Base-by-base conservation (phyloP, 2,329 filamentous ascomycete species). In the Paraphaeosphaeria minitans region DNA sequence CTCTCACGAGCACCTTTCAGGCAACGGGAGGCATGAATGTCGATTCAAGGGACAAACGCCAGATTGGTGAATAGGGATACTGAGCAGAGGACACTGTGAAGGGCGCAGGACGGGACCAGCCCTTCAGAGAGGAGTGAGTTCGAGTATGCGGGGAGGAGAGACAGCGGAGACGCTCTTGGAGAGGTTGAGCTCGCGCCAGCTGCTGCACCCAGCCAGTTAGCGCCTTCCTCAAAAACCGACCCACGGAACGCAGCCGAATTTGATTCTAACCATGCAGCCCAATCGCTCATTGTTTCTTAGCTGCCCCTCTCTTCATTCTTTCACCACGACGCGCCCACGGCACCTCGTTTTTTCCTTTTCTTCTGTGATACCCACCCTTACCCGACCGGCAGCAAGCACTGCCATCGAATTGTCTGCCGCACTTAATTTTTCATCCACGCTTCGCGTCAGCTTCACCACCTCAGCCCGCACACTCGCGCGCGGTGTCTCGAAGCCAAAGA, bases 401-500 rank as follows among this genome's bases (percentile, higher is more conserved):
- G 79, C 75, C 65, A 67, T 76, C 74, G 70, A 69, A 58, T 70
- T 72, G 64, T 66, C 65, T 68, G 74, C 75, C 66, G 64, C 68
- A 70, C 68, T 74, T 69, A 79, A 56, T 59, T 83, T 70, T 78
- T 81, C 63, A 47, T 55, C 61, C 59, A 66, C 60, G 66, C 62
- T 71, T 66, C 66, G 62, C 78, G 78, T 81, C 65, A 61, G 62
- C 60, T 59, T 69, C 65, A 51, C 19, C 33, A 61, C 68, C 39
- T 77, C 75, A 81, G 85, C 73, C 78, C 82, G 84, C 69, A 76
- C 77, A 64, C 87, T 85, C 82, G 83, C 85, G 60, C 83, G 81
- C 69, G 82, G 84, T 53, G 41, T 41, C 10, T 31, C 43, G 75
- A 83, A 81, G 73, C 82, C 84, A 77, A 88, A 85, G 78, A 93